Evolutionary conservation across 2,329 filamentous ascomycete species (phyloP), one percentile per base, ranked within the genome.

Genomic region (Claviceps quebecensis): DNA sequence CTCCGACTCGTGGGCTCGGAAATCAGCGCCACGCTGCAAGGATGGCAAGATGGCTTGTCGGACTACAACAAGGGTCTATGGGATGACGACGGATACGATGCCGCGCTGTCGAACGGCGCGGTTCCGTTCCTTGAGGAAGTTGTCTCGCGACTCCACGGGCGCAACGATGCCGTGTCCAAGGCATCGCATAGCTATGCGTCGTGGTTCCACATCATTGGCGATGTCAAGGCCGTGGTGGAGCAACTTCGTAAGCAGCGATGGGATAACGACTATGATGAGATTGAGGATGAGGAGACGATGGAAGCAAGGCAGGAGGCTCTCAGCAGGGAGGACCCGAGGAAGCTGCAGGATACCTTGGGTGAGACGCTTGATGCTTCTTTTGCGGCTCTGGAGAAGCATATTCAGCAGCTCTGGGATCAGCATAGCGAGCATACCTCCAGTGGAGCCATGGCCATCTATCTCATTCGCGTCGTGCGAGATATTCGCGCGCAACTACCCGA

Each of bases 161-260:
- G 83, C 48, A 84, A 83, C 60, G 74, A 82, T 52, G 72, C 79
- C 11, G 77, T 91, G 0, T 78, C 79, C 38, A 71, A 70, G 50
- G 78, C 83, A 0, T 71, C 83, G 1, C 70, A 75, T 13, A 72
- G 75, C 45, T 93, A 93, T 61, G 74, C 80, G 53, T 74, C 75
- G 1, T 96, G 90, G 89, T 77, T 81, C 45, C 72, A 73, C n/a
- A 77, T 83, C 5, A 78, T 94, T n/a, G 77, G 83, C 54, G 79
- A 82, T 49, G 77, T 86, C 14, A 75, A 75, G 44, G 70, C 72
- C 17, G 72, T 83, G 3, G 76, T 89, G 7, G 78, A 81, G 41
- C 73, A 78, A 53, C 75, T 93, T 58, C 78, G 73, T 54, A 76
- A 77, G 46, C 80, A 83, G 56, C 77, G 80, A 52, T 90, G 86